These are phyloP conservation scores for Trichoderma reesei DNA, from an alignment of 495 filamentous ascomycete genomes.

Conservation along the genomic window DNA sequence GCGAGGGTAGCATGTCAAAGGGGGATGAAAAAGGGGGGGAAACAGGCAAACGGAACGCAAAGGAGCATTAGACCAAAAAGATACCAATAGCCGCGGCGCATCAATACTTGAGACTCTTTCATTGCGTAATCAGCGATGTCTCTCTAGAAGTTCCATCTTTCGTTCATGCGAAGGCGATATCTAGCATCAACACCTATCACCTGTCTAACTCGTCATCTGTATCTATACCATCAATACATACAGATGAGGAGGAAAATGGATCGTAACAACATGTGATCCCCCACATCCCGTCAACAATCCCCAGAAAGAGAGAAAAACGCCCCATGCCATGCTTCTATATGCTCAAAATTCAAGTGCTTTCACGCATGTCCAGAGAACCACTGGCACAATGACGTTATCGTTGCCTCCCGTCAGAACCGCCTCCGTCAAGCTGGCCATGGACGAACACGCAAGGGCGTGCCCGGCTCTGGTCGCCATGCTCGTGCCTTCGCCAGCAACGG, in stretches of 20 bases:
- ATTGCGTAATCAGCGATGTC: too few species aligned
- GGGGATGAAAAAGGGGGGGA: too few species aligned
- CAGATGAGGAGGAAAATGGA: not conserved
- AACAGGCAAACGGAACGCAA: too few species aligned
- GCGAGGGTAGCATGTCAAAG: not conserved
- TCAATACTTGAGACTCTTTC: too few species aligned
- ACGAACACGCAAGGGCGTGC: conserved; percentile 60
- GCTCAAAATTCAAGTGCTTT: conserved; percentile 48
- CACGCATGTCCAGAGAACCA: conserved; percentile 85
- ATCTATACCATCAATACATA: not conserved
- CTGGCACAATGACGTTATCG: conserved; percentile 97
- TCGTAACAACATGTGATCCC: not conserved
- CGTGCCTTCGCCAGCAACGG: conserved; percentile 16
- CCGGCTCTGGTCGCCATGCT: conserved; percentile 18
- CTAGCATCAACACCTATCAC: too few species aligned
- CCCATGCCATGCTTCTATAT: conserved; percentile 36
- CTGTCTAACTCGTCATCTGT: not conserved
- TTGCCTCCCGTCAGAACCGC: conserved; percentile 94
- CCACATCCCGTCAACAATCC: not conserved
- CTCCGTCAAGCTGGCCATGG: conserved; percentile 81
- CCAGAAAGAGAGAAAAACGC: not conserved
- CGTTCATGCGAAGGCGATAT: too few species aligned
- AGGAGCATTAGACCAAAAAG: too few species aligned
- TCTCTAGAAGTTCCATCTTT: too few species aligned
- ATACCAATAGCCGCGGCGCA: not conserved